Conservation (phyloP, 2,329 filamentous ascomycete genomes). For the Trichoderma atroviride region DNA sequence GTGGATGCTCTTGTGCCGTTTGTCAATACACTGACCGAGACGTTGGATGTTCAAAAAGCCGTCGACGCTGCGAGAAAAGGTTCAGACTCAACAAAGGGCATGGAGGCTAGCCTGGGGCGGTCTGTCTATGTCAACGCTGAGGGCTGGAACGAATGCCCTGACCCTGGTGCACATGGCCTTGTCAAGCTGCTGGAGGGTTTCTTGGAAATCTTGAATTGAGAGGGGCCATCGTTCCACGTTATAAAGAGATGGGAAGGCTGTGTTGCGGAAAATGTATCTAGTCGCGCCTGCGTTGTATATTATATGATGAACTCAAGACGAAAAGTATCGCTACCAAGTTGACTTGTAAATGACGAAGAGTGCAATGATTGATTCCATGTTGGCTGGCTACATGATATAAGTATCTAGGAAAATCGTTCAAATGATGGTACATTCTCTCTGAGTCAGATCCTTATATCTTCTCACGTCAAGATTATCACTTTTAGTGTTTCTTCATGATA, state of each 20-base stretch:
- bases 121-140: slow-evolving; percentile 72
- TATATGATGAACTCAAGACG: background rate
- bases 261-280: background rate
- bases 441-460: too few relatives aligned
- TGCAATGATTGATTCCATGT: too few relatives aligned
- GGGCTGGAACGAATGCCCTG: slow-evolving; percentile 70
- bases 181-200: slow-evolving; percentile 68
- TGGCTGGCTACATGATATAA: background rate
- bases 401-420: background rate
- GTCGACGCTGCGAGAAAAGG: slow-evolving; percentile 65
- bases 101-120: slow-evolving; percentile 74
- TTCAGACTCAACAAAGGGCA: slow-evolving; percentile 69
- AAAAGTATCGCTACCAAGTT: background rate
- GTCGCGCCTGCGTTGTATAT: background rate
- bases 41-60: slow-evolving; percentile 49
- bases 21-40: slow-evolving; percentile 58
- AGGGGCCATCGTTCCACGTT: background rate
- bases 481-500: too few relatives aligned
- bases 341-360: background rate
- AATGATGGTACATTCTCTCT: background rate
- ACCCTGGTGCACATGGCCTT: slow-evolving; percentile 66
- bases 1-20: slow-evolving; percentile 75
- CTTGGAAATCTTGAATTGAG: background rate
- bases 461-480: too few relatives aligned
- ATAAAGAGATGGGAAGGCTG: background rate